A percentile compares a stretch with the other conserved stretches of the same genome.
phyloP scores from a whole-genome alignment of 1,284 basidiomycete species.

The Malassezia pachydermatis region DNA sequence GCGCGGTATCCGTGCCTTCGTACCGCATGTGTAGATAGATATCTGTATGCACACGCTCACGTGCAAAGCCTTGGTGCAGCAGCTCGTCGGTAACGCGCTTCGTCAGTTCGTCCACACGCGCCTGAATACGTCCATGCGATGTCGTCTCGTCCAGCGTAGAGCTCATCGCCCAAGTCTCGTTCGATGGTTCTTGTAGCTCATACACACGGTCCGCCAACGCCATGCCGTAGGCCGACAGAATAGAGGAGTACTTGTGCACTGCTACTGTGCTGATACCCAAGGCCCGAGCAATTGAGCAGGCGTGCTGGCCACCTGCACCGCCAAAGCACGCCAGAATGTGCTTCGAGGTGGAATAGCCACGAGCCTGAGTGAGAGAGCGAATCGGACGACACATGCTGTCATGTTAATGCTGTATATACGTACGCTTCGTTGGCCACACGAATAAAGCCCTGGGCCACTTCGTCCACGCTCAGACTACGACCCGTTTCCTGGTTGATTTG shows the following conservation, averaged over 20 bases:
- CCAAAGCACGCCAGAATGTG: constrained; percentile 87
- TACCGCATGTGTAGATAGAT: constrained; percentile 61
- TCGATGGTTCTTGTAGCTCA: constrained; percentile 72
- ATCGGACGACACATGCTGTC: constrained; percentile 89
- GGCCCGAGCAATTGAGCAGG: constrained; percentile 71
- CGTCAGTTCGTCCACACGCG: constrained; percentile 52
- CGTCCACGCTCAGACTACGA: constrained; percentile 61
- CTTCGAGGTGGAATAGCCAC: constrained; percentile 70
- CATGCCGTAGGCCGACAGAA: constrained; percentile 79
- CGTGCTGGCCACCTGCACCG: constrained; percentile 82
- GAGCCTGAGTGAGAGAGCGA: constrained; percentile 76
- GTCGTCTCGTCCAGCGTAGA: background rate
- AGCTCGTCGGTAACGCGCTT: constrained; percentile 58
- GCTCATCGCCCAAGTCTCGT: constrained; percentile 54
- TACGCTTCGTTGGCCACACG: constrained; percentile 44
- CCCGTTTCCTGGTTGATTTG: constrained; percentile 61
- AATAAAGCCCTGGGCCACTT: constrained; percentile 68
- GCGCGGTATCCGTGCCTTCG: constrained; percentile 67
- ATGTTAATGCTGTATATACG: too few relatives aligned
- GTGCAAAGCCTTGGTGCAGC: constrained; percentile 65
- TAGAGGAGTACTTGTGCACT: constrained; percentile 73
- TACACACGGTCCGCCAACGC: constrained; percentile 69
- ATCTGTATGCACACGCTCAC: constrained; percentile 61
- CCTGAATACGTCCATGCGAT: constrained; percentile 16
- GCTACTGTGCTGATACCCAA: constrained; percentile 73